These are phyloP conservation scores for Peterozyma xylosa DNA, from an alignment of 805 yeast genomes.

Conservation along the genomic window DNA sequence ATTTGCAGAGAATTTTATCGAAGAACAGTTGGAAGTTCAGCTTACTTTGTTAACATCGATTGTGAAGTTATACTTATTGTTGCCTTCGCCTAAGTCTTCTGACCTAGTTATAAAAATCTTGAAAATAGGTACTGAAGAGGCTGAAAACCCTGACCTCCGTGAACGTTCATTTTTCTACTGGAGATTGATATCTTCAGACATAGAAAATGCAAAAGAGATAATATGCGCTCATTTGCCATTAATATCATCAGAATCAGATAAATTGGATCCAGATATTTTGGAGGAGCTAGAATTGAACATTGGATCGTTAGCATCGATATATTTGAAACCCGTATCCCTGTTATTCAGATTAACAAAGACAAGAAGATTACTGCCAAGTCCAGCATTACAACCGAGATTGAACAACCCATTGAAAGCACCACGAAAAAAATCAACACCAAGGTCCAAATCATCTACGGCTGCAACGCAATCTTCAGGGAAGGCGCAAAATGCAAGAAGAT, in stretches of 20 bases:
- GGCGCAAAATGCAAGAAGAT: background rate
- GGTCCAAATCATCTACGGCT: background rate
- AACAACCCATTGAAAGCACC: background rate
- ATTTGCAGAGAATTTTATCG: constrained; percentile 39
- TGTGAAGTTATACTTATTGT: constrained; percentile 56
- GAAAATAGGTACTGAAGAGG: constrained; percentile 64
- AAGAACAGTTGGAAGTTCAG: constrained; percentile 71
- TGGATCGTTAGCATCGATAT: constrained; percentile 78
- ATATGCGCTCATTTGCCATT: constrained; percentile 55
- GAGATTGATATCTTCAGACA: constrained; percentile 56
- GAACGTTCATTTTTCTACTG: constrained; percentile 84
- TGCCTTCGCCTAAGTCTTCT: constrained; percentile 43
- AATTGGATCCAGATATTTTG: constrained; percentile 57
- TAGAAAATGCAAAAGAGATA: constrained; percentile 39
- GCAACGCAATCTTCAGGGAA: background rate
- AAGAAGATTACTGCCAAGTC: constrained; percentile 40
- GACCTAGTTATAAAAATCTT: constrained; percentile 49
- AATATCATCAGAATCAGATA: constrained; percentile 60
- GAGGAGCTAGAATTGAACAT: constrained; percentile 80
- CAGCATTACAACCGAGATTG: constrained; percentile 29
- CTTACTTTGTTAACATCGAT: constrained; percentile 65
- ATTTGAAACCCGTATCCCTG: constrained; percentile 74
- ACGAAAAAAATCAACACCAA: background rate
- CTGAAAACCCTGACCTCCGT: constrained; percentile 77
- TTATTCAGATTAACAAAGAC: constrained; percentile 64